phyloP scores from a whole-genome alignment of 2,329 filamentous ascomycete species.

The Cercospora zeae-maydis region DNA sequence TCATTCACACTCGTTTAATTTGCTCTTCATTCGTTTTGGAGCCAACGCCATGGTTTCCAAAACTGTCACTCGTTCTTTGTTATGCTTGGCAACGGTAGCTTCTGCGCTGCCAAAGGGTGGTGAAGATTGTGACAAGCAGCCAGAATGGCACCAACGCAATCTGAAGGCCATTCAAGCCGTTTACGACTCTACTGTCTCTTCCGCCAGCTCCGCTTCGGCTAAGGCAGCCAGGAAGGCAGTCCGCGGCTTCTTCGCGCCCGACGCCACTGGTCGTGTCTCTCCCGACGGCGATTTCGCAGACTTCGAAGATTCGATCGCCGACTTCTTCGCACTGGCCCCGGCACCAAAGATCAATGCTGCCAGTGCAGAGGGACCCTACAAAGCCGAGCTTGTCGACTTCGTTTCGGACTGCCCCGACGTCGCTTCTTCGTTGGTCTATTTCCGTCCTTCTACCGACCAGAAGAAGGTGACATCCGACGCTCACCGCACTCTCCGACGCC shows the following conservation, averaged over 20 bases:
- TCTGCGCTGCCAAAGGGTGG: constrained; percentile 12
- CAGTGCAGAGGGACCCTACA: constrained; percentile 20
- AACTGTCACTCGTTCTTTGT: constrained; percentile 20
- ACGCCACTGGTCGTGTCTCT: constrained; percentile 41
- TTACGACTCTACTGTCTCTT: constrained; percentile 44
- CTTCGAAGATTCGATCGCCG: constrained; percentile 45
- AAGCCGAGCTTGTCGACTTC: constrained; percentile 27
- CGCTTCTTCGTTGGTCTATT: constrained; percentile 24
- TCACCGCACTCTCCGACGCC: constrained; percentile 3
- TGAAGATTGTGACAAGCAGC: constrained; percentile 5
- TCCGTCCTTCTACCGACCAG: constrained; percentile 15
- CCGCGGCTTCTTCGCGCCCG: constrained; percentile 40
- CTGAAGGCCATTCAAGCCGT: constrained; percentile 39
- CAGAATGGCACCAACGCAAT: constrained; percentile 32
- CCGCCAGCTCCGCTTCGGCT: constrained; percentile 40
- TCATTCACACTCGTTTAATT: constrained; percentile 17
- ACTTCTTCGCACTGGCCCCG: constrained; percentile 46
- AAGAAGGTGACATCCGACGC: constrained; percentile 8
- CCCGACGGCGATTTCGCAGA: constrained; percentile 44
- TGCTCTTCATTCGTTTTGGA: constrained; percentile 10
- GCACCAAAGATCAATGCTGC: constrained; percentile 29
- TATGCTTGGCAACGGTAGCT: constrained; percentile 15
- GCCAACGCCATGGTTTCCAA: constrained; percentile 15
- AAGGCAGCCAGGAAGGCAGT: constrained; percentile 36
- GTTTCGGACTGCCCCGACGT: constrained; percentile 24